Base-by-base conservation (phyloP, 176 grass and related monocot species). In the Rhynchospora pubera region DNA sequence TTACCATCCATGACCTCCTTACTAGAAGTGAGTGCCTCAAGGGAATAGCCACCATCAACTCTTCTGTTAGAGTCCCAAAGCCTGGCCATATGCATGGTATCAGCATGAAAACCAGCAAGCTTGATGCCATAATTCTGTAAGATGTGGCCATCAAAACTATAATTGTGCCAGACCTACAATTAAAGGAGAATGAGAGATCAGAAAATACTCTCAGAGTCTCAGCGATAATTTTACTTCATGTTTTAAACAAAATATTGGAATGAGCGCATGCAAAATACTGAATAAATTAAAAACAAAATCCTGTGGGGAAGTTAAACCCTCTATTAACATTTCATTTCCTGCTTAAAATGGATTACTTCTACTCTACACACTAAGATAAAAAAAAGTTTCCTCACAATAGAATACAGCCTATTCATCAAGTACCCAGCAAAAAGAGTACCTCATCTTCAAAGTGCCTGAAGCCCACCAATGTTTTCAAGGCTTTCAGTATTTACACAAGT, bases 21-120 rank as follows among this genome's bases (percentile, higher is more conserved):
- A 83, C 94, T 89, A 50, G 88, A 91, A 83, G 90, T 93, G 77
- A 98, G 96, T 84, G 90, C 92, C 87, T 98, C 96, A 79, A 94
- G 96, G 76, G 96, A 98, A 93, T 98, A 98, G 57, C 96, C 96
- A 32, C 96, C 96, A 72, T 94, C 87, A 9, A 19, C 28, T 83
- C 77, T 94, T 65, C 92, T 94, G 15, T 92, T 94, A 45, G 92
- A 98, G 55, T 98, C 91, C 84, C 90, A 98, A 85, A 98, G 90
- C 39, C 96, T 82, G 83, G 96, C 92, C 23, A 98, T 91, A 90
- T 98, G 96, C 92, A 98, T 98, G 58, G 96, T 98, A 91, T 98
- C 96, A 1, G 90, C 96, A 92, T 98, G 87, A 87, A 94, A 98
- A 70, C 96, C 96, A 89, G 84, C 62, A 76, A 94, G 89, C 64